Conservation (phyloP, 139 green algal species). For the Chlorella sp. region DNA sequence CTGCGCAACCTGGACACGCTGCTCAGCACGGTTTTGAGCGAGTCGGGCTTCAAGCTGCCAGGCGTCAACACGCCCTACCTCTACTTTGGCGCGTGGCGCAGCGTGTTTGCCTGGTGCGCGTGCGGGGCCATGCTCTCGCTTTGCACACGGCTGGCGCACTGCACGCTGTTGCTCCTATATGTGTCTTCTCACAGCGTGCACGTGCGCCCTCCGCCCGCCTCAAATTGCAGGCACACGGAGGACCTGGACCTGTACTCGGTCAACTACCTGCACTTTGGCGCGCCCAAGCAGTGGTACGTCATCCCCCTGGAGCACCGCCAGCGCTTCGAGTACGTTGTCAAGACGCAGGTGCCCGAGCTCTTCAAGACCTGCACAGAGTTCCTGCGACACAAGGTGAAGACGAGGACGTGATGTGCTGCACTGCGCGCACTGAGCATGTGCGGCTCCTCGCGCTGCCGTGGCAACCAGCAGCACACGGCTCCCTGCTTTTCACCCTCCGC, state of each 20-base stretch:
- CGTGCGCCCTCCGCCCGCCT: too few species aligned
- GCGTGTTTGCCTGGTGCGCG: slow-evolving; percentile 67
- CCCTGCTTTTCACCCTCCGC: background rate
- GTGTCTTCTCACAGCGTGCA: background rate
- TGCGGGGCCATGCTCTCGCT: too few species aligned
- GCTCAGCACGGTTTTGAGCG: slow-evolving; percentile 52
- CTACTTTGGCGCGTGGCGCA: slow-evolving; percentile 83
- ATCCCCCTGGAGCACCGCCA: slow-evolving; percentile 54
- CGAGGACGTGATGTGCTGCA: too few species aligned
- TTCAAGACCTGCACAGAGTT: slow-evolving; percentile 47
- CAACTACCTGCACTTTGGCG: slow-evolving; percentile 89
- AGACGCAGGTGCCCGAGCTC: slow-evolving; percentile 43
- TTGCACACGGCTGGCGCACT: background rate
- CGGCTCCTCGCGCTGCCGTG: too few species aligned
- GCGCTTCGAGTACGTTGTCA: slow-evolving; percentile 67
- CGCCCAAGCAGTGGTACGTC: slow-evolving; percentile 77
- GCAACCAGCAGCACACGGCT: too few species aligned
- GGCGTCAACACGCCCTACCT: slow-evolving; percentile 80
- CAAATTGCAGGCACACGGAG: slow-evolving; percentile 65
- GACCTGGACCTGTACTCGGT: slow-evolving; percentile 84
- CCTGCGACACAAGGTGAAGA: slow-evolving; percentile 56
- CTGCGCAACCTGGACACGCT: slow-evolving; percentile 60
- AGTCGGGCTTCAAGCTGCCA: slow-evolving; percentile 47
- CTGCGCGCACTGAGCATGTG: too few species aligned
- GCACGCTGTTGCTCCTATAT: background rate